These are phyloP conservation scores for Kuraishia borneana DNA, from an alignment of 805 yeast genomes.

Conservation along the genomic window DNA sequence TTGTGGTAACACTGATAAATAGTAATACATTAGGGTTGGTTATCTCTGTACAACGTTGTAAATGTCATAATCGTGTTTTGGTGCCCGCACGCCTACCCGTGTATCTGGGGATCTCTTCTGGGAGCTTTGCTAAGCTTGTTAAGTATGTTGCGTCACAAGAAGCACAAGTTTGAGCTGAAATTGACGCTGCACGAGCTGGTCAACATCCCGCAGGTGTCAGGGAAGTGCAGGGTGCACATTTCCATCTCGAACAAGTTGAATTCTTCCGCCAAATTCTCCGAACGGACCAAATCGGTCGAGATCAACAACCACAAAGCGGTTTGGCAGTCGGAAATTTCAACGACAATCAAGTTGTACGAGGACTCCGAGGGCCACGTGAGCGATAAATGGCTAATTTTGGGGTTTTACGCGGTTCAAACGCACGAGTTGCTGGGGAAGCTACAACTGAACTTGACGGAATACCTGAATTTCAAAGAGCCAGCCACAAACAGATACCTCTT, in stretches of 20 bases:
- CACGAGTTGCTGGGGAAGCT: slow-evolving; percentile 46
- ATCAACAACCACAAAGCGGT: slow-evolving; percentile 41
- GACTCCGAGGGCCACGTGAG: slow-evolving; percentile 27
- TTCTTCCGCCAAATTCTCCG: slow-evolving; percentile 10
- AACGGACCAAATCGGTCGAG: slow-evolving; percentile 27
- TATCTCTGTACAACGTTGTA: no score
- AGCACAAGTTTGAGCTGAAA: slow-evolving; percentile 41
- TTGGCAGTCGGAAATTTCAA: slow-evolving; percentile 26
- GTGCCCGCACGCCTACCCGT: no score
- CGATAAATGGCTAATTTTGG: slow-evolving; percentile 29
- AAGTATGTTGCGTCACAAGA: no score
- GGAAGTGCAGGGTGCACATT: slow-evolving; percentile 47
- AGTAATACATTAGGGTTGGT: no score
- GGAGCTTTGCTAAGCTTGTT: no score
- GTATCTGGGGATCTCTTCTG: no score
- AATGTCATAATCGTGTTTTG: no score
- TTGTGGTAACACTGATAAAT: slow-evolving; percentile 42
- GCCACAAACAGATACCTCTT: slow-evolving; percentile 55
- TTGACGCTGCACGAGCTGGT: slow-evolving; percentile 56
- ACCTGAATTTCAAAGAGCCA: slow-evolving; percentile 41
- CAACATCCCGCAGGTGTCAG: slow-evolving; percentile 77
- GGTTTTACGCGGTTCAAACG: slow-evolving; percentile 21
- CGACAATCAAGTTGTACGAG: slow-evolving; percentile 26
- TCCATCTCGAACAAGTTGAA: slow-evolving; percentile 8
- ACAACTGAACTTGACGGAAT: slow-evolving; percentile 62